Evolutionary conservation across 179 eudicot species (phyloP).

Genomic region (Corrigiola litoralis): DNA sequence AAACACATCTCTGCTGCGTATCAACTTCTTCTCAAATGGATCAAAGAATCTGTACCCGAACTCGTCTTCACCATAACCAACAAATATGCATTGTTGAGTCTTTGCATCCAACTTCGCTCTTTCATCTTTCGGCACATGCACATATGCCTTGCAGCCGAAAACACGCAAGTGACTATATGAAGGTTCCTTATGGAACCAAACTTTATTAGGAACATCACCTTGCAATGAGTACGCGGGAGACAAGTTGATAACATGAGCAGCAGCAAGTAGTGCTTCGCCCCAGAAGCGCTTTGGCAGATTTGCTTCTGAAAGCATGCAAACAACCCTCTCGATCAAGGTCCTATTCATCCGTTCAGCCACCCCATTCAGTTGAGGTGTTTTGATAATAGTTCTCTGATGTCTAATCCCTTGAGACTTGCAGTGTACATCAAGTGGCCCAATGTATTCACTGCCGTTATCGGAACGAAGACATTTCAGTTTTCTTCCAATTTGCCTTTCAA

Average conservation of each 20-base stretch:
- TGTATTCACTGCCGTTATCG: background rate
- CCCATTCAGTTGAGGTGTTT: conserved; percentile 9
- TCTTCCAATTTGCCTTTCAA: background rate
- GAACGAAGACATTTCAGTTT: background rate
- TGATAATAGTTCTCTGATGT: background rate
- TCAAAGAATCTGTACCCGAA: too few relatives aligned
- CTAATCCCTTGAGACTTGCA: conserved; percentile 5
- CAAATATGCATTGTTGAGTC: background rate
- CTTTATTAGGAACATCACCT: conserved; percentile 17
- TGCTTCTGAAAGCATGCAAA: conserved; percentile 17
- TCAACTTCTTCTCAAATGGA: background rate
- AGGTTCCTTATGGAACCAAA: conserved; percentile 9
- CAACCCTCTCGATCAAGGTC: conserved; percentile 10
- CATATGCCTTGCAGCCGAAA: conserved; percentile 14
- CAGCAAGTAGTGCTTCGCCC: conserved; percentile 13
- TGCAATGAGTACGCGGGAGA: conserved; percentile 6
- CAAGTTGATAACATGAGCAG: conserved; percentile 6
- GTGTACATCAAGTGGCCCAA: conserved; percentile 6
- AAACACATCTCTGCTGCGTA: background rate
- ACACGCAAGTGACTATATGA: conserved; percentile 9
- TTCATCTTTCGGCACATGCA: conserved; percentile 21
- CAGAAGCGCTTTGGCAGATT: conserved; percentile 13
- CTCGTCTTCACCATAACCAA: too few relatives aligned
- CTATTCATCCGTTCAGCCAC: conserved; percentile 14
- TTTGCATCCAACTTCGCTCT: conserved; percentile 8